Evolutionary conservation across 2,329 filamentous ascomycete genomes (phyloP), one percentile per base, ranked within the genome.

Genomic region (Phialemoniopsis sp.): DNA sequence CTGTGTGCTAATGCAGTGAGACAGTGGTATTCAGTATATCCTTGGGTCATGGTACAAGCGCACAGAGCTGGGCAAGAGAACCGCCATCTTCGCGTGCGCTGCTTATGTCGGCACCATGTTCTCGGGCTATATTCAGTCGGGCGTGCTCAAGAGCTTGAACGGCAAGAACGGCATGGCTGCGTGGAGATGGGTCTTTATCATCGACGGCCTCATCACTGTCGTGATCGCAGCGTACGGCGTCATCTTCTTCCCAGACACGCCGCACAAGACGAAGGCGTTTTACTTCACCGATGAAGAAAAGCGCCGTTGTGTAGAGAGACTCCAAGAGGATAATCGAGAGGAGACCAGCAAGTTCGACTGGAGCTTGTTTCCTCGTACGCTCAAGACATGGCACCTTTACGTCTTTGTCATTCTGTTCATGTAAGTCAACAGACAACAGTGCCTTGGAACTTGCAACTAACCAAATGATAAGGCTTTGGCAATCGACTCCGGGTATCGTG

Each of bases 41-140:
- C 57, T 76, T 0, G 70, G 72, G 1, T 69, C 72, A 0, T 83
- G 78, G 78, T 82, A 81, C 46, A 80, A 70, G 0, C 64, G 67
- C 29, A 62, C 65, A n/a, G 78, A 82, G 43, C 64, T 83, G 0
- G 77, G 76, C 1, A 83, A 82, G 51, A 67, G 80, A 3, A 76
- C 68, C 3, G 78, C 74, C 28, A 75, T 83, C 36, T 83, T 82
- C 49, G 79, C 76, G 0, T 68, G 73, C 1, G 77, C 73, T 9
- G 78, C 76, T 1, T 62, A 80, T 3, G 76, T 73, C 0, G 79
- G 78, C 0, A 80, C 72, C 0, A 76, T 80, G 70, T 77, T 81
- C 41, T 68, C 70, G 2, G 78, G 77, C 0, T 73, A 76, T 46
- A 64, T 80, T 26, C 73, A 78, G 48, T 70, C 68, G 1, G 71